Base-by-base conservation (phyloP, 192 early-diverging fungal species). In the Mortierella hygrophila region DNA sequence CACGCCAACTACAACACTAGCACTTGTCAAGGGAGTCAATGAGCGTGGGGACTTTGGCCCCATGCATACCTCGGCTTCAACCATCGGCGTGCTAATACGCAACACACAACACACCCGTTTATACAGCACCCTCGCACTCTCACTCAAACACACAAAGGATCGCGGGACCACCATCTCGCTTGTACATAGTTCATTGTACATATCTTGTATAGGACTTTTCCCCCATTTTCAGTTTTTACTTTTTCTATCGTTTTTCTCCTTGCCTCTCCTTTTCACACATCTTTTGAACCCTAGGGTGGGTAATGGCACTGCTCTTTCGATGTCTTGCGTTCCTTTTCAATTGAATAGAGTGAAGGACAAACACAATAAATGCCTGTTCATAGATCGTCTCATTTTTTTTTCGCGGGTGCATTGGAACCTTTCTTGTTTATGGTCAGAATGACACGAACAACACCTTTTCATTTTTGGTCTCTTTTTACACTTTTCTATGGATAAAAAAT, bases 171-270 rank as follows among this genome's bases (percentile, higher is more conserved):
- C 29, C 60, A 26, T 65, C 60, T 65, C 60, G 60, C 60, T 65
- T 65, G 60, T 65, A 65, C 60, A 65, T 65, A 65, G 23, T 26
- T 60, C 55, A 60, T 60, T 60, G 55, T 60, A 60, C 55, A 60
- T 60, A 32, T 65, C 13, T 65, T 65, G 60, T 65, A 65, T 65
- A 65, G 60, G 60, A 65, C 60, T 65, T 65, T 63, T 11, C 44
- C 11, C 44, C 21, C 20, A 23, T 55, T 55, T 11, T 26, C 29
- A 65, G 23, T 65, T 65, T 32, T 32, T 60, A 60, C 26, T 32
- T 65, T 65, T 60, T 9, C 60, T 6, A 40, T 65, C 60, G 29
- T 65, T 65, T 35, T 65, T 29, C 55, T 57, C 55, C 32, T 32
- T 65, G 49, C 49, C 18, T 52, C 49, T 32, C 60, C 60, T 65